Percentiles rank a stretch among this genome's conserved stretches.
Conservation (phyloP, 495 filamentous ascomycete genomes). For the Penicillium cataractarum region DNA sequence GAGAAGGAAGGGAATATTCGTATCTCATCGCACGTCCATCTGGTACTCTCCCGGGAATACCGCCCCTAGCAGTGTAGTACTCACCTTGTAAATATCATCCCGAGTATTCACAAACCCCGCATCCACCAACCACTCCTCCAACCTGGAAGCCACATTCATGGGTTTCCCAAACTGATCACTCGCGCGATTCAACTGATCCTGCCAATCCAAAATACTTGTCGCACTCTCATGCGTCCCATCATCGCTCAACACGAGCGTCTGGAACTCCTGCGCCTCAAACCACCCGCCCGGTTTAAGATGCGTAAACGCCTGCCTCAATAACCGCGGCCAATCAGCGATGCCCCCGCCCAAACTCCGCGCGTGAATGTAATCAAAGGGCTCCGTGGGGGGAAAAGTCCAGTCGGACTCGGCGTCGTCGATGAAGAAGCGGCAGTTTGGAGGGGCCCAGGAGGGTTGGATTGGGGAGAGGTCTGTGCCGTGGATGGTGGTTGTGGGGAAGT, state of each 20-base stretch:
- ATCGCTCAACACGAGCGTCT: conserved; percentile 37
- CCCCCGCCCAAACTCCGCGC: conserved; percentile 48
- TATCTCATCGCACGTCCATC: no score
- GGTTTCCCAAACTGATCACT: conserved; percentile 44
- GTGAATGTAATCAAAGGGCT: conserved; percentile 53
- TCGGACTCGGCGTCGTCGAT: conserved; percentile 55
- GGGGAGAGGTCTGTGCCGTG: conserved; percentile 67
- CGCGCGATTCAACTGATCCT: conserved; percentile 33
- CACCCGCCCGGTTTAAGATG: conserved; percentile 58
- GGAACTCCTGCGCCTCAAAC: conserved; percentile 60
- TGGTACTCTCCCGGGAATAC: no score
- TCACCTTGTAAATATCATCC: conserved; percentile 48
- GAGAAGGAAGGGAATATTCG: neutral
- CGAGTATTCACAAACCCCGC: conserved; percentile 41
- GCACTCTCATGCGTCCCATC: conserved; percentile 41
- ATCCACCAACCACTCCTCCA: conserved; percentile 33
- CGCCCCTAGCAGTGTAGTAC: no score
- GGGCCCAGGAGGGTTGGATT: conserved; percentile 55
- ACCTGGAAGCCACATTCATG: conserved; percentile 36
- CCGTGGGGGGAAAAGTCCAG: conserved; percentile 48
- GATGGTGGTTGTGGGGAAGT: conserved; percentile 57
- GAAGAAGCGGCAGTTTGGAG: conserved; percentile 52
- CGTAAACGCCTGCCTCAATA: conserved; percentile 37
- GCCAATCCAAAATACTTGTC: conserved; percentile 29
- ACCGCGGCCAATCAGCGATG: conserved; percentile 49